Conservation (phyloP, 306 rosid genomes). For the Cicer arietinum region DNA sequence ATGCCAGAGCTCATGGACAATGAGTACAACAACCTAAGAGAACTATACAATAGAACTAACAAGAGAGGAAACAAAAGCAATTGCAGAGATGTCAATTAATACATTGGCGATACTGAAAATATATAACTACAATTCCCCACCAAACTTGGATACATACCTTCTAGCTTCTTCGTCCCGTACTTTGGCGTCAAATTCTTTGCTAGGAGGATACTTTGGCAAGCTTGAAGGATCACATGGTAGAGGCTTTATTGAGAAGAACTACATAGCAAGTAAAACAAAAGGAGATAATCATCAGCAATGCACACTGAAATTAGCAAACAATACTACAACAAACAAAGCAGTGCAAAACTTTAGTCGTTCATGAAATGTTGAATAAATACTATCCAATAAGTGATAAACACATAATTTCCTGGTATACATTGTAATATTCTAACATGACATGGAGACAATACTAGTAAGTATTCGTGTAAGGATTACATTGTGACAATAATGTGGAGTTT, state of each 20-base stretch:
- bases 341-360: slow-evolving; percentile 21
- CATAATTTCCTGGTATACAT: neutral
- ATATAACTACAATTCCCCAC: slow-evolving; percentile 30
- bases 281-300: slow-evolving; percentile 32
- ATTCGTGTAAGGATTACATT: too few relatives aligned
- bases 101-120: slow-evolving; percentile 12
- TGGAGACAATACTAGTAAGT: slow-evolving; percentile 13
- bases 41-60: neutral
- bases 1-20: slow-evolving; percentile 9
- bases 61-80: too few relatives aligned
- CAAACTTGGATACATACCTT: slow-evolving; percentile 57
- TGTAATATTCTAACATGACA: neutral
- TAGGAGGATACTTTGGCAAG: slow-evolving; percentile 98
- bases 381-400: slow-evolving; percentile 21
- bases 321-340: slow-evolving; percentile 19
- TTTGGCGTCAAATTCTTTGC: slow-evolving; percentile 99
- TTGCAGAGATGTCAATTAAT: neutral
- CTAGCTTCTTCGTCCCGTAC: slow-evolving; percentile 97
- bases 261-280: slow-evolving; percentile 39
- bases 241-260: slow-evolving; percentile 91
- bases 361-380: slow-evolving; percentile 13
- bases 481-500: too few relatives aligned
- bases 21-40: neutral
- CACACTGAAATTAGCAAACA: slow-evolving; percentile 28
- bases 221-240: slow-evolving; percentile 96